phyloP scores from a whole-genome alignment of 78 protist species.

The Fonticula alba region DNA sequence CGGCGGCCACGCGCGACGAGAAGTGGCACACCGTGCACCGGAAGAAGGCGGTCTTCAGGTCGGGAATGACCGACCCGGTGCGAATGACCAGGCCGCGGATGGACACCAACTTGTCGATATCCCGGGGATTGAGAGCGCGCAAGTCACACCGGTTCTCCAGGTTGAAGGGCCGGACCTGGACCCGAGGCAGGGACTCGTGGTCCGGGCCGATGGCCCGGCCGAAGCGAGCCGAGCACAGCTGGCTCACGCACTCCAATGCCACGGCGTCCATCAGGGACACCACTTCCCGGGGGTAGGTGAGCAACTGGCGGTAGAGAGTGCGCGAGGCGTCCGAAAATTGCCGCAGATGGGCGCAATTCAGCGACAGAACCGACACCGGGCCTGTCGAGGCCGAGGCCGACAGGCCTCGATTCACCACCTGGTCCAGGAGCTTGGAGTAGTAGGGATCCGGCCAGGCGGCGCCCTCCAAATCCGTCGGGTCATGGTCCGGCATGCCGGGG shows the following conservation, averaged over 20 bases:
- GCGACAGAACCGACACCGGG: no score
- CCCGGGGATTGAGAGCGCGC: slow-evolving; percentile 68
- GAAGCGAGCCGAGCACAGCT: not conserved
- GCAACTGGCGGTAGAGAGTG: not conserved
- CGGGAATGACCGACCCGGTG: slow-evolving; percentile 57
- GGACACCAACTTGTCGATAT: slow-evolving; percentile 69
- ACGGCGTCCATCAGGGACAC: slow-evolving; percentile 5
- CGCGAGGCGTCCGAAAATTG: not conserved
- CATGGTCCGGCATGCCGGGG: not conserved
- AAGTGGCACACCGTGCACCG: slow-evolving; percentile 13
- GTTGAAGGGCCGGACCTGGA: slow-evolving; percentile 35
- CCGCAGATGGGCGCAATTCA: not conserved
- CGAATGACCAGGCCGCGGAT: slow-evolving; percentile 83
- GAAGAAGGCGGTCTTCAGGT: slow-evolving; percentile 36
- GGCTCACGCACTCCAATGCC: not conserved
- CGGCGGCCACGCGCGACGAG: no score
- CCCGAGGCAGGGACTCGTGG: not conserved
- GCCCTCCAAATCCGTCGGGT: not conserved
- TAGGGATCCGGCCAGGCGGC: no score
- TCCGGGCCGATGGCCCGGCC: not conserved
- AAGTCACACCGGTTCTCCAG: slow-evolving; percentile 13
- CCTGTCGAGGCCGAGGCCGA: not conserved
- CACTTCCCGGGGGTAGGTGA: slow-evolving; percentile 4
- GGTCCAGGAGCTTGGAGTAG: not conserved
- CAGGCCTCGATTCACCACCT: not conserved